Conservation (phyloP, 495 filamentous ascomycete species). For the Trichoderma gamsii region DNA sequence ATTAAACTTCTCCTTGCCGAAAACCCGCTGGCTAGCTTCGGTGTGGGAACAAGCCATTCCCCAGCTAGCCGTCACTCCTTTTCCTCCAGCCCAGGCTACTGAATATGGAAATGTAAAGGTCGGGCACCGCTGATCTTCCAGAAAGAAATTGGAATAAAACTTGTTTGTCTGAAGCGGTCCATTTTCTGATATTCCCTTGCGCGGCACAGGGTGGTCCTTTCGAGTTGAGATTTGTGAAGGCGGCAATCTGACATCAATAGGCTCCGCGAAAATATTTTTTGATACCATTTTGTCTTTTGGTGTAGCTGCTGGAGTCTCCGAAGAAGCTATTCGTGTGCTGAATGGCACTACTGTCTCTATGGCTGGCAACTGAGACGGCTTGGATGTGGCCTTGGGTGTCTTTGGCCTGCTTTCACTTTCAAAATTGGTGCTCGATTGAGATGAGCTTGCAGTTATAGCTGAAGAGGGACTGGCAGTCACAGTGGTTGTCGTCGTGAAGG, state of each 20-base stretch:
- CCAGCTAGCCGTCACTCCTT: conserved; percentile 60
- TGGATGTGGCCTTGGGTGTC: background rate
- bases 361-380: background rate
- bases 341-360: background rate
- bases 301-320: background rate
- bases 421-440: background rate
- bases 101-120: conserved; percentile 86
- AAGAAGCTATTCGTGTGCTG: background rate
- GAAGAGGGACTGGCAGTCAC: background rate
- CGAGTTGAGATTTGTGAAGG: conserved; percentile 47
- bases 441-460: background rate
- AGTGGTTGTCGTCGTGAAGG: background rate
- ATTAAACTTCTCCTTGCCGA: conserved; percentile 44
- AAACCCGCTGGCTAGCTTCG: conserved; percentile 58
- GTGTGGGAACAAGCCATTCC: conserved; percentile 72
- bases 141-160: conserved; percentile 86
- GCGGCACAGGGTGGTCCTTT: conserved; percentile 37
- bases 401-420: background rate
- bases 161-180: conserved; percentile 74
- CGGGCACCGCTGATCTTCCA: conserved; percentile 63
- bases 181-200: conserved; percentile 35
- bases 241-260: conserved; percentile 56
- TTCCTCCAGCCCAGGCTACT: conserved; percentile 67
- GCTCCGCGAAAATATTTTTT: conserved; percentile 43
- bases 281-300: background rate